Evolutionary conservation across 2,329 filamentous ascomycete genomes (phyloP), one percentile per base, ranked within the genome.

Genomic region (Xylariales sp.): DNA sequence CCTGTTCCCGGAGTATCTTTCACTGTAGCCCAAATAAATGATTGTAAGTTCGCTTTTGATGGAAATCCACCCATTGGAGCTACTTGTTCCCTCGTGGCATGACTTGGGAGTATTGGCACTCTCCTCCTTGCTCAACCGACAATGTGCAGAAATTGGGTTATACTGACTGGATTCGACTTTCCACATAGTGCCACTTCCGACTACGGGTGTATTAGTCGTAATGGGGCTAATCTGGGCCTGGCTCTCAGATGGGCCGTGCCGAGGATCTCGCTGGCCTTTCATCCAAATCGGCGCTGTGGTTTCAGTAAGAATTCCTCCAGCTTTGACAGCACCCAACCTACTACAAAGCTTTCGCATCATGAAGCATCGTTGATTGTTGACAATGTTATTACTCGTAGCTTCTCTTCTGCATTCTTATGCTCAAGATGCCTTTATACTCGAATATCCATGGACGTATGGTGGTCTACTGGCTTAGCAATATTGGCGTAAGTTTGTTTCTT

Each of bases 391-490:
- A 10, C 12, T 1, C 4, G 20, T 17, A 37, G 34, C 24, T 37
- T 10, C 12, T 37, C 5, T 37, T 37, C 18, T 18, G 13, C 23
- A 17, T 19, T 7, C 23, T 37, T 8, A 16, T 37, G 4, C 34
- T 14, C 1, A 14, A 37, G 34, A 37, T 37, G 34, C 34, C 34
- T 4, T 18, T 37, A 3, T 37, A 37, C 14, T 13, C 5, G 4
- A 37, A 37, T 10, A 29, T 37, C 6, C 14, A 37, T 13, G 34
- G 25, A 21, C 23, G 34, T 4, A 37, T n/a, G 3, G 17, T 29
- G 5, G 34, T 37, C 2, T 37, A 37, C 11, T 37, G 34, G 34
- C 25, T 37, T 1, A 37, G 34, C 13, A 37, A 37, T 18, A 28
- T 37, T 20, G 34, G 34, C 29, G 34, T 29, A 37, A 28, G 33